Evolutionary conservation across 495 filamentous ascomycete species (phyloP).

Genomic region (Penicillium cataractarum): DNA sequence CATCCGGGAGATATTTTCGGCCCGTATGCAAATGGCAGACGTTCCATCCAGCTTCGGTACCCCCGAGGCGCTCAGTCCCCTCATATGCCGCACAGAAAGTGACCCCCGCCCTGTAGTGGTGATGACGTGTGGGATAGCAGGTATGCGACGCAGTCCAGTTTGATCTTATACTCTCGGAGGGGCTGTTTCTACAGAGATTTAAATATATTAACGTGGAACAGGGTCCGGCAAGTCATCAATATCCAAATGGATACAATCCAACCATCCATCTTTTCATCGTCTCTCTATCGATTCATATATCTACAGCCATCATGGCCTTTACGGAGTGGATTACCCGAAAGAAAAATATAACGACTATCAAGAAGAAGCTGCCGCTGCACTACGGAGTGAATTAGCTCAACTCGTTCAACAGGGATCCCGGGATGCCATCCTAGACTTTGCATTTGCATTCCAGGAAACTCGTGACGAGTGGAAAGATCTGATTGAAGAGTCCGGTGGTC

Average conservation of each 20-base stretch:
- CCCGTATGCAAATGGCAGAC: conserved; percentile 8
- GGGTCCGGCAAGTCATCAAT: conserved; percentile 27
- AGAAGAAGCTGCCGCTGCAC: conserved; percentile 31
- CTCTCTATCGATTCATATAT: conserved; percentile 39
- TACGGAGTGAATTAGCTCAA: conserved; percentile 17
- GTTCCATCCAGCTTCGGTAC: conserved; percentile 5
- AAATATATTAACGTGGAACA: neutral
- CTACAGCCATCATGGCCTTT: conserved; percentile 38
- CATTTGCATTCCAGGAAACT: conserved; percentile 36
- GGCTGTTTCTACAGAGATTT: too few relatives aligned
- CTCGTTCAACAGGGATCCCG: conserved; percentile 27
- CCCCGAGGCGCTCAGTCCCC: conserved; percentile 12
- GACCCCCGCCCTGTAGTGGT: conserved; percentile 22
- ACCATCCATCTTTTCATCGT: conserved; percentile 67
- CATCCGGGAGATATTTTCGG: neutral
- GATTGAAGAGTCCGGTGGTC: conserved; percentile 32
- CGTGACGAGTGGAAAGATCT: conserved; percentile 36
- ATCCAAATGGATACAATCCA: conserved; percentile 50
- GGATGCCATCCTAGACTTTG: conserved; percentile 39
- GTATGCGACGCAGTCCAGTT: neutral
- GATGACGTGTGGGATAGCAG: conserved; percentile 26
- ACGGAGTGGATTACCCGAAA: conserved; percentile 33
- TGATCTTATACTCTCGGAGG: too few relatives aligned
- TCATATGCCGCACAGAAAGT: conserved; percentile 8
- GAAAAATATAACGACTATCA: conserved; percentile 37